Evolutionary conservation across 768 basidiomycete species (phyloP).

Genomic region (Paxillus involutus): DNA sequence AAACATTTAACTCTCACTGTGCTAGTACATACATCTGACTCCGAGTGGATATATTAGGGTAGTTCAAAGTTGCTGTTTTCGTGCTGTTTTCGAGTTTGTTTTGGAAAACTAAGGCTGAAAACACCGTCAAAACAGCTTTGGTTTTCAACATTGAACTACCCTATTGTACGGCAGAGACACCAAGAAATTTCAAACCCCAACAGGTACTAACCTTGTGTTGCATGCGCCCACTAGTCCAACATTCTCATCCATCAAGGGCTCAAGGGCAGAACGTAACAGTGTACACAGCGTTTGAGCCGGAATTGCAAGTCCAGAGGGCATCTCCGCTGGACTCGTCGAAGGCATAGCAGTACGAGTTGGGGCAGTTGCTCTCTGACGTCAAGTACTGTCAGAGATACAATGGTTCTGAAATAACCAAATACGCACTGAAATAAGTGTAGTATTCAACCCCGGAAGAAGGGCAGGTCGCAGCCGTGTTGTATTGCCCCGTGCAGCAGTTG

Average conservation of each 20-base stretch:
- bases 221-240: no score
- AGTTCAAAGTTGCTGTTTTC: no score
- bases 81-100: no score
- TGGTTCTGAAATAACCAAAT: not conserved
- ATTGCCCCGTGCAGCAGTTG: constrained; percentile 64
- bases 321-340: constrained; percentile 48
- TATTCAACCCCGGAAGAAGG: constrained; percentile 44
- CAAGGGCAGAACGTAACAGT: constrained; percentile 47
- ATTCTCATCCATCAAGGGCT: not conserved
- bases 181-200: not conserved
- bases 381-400: not conserved
- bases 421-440: constrained; percentile 48
- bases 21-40: no score
- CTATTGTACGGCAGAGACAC: no score
- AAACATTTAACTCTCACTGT: no score
- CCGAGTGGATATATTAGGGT: no score
- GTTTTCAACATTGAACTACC: no score
- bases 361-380: constrained; percentile 38
- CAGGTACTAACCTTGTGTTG: no score
- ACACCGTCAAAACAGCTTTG: no score
- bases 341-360: constrained; percentile 50
- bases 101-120: no score
- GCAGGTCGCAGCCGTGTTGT: constrained; percentile 54
- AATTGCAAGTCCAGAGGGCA: constrained; percentile 45
- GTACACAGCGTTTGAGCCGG: constrained; percentile 37